Evolutionary conservation across 2,329 filamentous ascomycete genomes (phyloP), one percentile per base, ranked within the genome.

Genomic region (Chaetomium sp.): DNA sequence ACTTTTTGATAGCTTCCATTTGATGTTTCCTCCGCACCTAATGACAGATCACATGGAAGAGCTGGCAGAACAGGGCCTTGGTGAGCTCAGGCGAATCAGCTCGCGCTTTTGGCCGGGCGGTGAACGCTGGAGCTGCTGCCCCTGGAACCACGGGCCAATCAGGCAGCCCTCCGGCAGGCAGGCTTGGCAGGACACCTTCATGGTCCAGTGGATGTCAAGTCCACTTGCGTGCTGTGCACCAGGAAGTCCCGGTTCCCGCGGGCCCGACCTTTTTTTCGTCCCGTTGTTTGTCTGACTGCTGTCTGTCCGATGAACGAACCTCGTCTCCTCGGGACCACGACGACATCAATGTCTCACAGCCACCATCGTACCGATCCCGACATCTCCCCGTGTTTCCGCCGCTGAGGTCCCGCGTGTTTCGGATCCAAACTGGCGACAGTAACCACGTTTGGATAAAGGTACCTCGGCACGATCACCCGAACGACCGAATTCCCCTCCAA

Each of bases 401-500:
- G 10, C 45, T 32, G 32, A 48, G 45, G 45, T 34, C 14, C 36
- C 49, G 46, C 42, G 42, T 44, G 19, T 9, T n/a, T 44, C 40
- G n/a, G 47, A 42, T 32, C 40, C 11, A 14, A 12, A 42, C 52
- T 51, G 55, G 58, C 3, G 56, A 53, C 54, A 56, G 52, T 59
- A 57, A 55, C 44, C 53, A 34, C 34, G 12, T 6, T 8, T 41
- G 36, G 14, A 27, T 27, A 27, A 27, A 8, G 12, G 37, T 38
- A 38, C 43, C 41, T 49, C 40, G 42, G 51, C 44, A 52, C 53
- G 35, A 45, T 27, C 19, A 27, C 19, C 19, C 19, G 19, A 27
- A 27, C 19, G 19, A 27, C 19, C 19, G 19, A 27, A 27, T 40
- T 55, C 54, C 53, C 38, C 55, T 55, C 58, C 54, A 47, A 69